These are phyloP conservation scores for Wickerhamiella sergipiensis DNA, from an alignment of 805 yeast species.

Conservation along the genomic window DNA sequence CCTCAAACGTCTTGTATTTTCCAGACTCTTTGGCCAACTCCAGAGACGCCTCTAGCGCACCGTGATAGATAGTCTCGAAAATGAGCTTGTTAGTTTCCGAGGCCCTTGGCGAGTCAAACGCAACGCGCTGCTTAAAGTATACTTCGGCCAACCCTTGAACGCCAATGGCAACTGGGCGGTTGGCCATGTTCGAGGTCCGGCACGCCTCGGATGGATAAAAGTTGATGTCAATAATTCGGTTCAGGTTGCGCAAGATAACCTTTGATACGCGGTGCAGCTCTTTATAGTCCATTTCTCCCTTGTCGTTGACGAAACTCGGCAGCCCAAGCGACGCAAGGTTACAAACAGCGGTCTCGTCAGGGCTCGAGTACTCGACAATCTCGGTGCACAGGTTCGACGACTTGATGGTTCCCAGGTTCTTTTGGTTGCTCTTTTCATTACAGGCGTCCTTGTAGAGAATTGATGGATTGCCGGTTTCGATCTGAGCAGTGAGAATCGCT, in stretches of 20 bases:
- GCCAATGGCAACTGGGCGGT: constrained; percentile 86
- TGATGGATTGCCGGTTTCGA: constrained; percentile 91
- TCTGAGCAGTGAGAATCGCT: constrained; percentile 73
- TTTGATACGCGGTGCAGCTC: constrained; percentile 60
- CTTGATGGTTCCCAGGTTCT: constrained; percentile 78
- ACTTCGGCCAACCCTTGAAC: constrained; percentile 91
- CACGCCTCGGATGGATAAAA: constrained; percentile 69
- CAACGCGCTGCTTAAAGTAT: constrained; percentile 56
- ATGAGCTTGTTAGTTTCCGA: constrained; percentile 57
- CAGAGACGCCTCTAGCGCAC: constrained; percentile 67
- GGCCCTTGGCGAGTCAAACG: constrained; percentile 73
- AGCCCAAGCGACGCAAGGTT: constrained; percentile 84
- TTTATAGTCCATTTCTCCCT: constrained; percentile 47
- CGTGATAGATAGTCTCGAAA: constrained; percentile 91
- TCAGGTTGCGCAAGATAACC: constrained; percentile 59
- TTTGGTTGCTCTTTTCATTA: constrained; percentile 71
- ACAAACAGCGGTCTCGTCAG: constrained; percentile 86
- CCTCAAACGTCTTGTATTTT: constrained; percentile 48
- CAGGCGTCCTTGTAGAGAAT: constrained; percentile 92
- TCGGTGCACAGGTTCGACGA: constrained; percentile 90
- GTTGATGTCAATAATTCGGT: constrained; percentile 69
- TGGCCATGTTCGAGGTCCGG: constrained; percentile 49
- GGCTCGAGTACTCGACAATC: constrained; percentile 74
- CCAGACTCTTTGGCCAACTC: constrained; percentile 66
- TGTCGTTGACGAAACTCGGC: constrained; percentile 52